Percentiles rank a stretch among this genome's conserved stretches.
phyloP scores from a whole-genome alignment of 73 alveolate species.

The Stentor coeruleus region DNA sequence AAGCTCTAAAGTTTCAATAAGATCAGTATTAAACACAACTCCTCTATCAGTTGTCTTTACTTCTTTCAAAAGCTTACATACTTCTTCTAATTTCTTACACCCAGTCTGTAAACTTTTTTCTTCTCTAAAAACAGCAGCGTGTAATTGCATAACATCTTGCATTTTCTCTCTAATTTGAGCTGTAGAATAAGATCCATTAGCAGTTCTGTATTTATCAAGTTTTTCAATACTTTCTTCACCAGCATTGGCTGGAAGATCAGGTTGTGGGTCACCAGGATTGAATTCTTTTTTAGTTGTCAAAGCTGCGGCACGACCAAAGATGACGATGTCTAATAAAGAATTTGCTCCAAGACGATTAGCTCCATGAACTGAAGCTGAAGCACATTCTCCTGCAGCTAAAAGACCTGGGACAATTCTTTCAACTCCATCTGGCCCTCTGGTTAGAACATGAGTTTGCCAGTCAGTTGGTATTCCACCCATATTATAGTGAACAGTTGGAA shows the following conservation, averaged over 20 bases:
- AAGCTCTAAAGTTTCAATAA: background rate
- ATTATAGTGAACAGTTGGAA: background rate
- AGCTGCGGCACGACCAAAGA: background rate
- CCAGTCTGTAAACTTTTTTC: background rate
- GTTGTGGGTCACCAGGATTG: background rate
- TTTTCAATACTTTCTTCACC: background rate
- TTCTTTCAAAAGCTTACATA: background rate
- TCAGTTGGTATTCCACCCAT: background rate
- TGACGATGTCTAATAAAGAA: background rate
- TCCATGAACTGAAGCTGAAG: background rate
- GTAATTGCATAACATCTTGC: background rate
- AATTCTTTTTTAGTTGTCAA: too few species aligned
- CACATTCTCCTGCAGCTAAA: background rate
- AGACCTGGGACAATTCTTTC: conserved; percentile 35
- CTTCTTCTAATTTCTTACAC: background rate
- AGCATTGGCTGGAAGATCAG: background rate
- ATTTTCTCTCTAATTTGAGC: too few species aligned
- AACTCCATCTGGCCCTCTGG: background rate
- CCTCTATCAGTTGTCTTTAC: background rate
- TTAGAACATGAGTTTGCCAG: background rate
- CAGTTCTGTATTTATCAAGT: background rate
- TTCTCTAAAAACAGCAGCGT: background rate
- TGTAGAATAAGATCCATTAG: background rate
- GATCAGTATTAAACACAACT: background rate
- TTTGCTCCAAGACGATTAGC: background rate